Percentiles rank a stretch among this genome's conserved stretches.
Conservation (phyloP, 148 eudicot species). For the Diospyros lotus region DNA sequence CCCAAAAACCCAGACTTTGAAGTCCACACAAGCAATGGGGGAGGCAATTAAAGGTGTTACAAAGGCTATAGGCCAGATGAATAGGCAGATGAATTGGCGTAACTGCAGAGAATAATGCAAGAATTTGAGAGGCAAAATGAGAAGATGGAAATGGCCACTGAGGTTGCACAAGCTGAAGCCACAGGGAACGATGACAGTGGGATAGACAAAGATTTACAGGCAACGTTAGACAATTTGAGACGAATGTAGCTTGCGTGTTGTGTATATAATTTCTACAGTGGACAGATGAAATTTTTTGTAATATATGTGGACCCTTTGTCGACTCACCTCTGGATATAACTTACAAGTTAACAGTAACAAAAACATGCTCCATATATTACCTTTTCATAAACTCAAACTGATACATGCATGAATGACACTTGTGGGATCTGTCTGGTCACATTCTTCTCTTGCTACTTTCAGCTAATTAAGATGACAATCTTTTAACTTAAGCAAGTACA, state of each 20-base stretch:
- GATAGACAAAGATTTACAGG: conserved; percentile 83
- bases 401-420: neutral
- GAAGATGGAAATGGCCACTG: conserved; percentile 89
- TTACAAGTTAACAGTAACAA: neutral
- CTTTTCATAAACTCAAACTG: neutral
- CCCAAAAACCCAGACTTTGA: conserved; percentile 55
- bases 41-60: conserved; percentile 99
- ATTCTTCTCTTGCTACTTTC: no score
- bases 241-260: conserved; percentile 42
- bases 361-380: neutral
- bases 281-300: neutral
- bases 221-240: conserved; percentile 90
- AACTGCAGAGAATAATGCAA: conserved; percentile 91
- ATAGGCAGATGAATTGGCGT: conserved; percentile 95
- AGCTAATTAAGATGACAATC: no score
- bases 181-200: conserved; percentile 68
- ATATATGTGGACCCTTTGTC: conserved; percentile 2
- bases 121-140: conserved; percentile 98
- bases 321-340: neutral
- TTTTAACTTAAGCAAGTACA: no score
- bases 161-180: conserved; percentile 30
- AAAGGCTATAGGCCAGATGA: conserved; percentile 99
- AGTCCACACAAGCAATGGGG: conserved; percentile 99
- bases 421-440: no score
- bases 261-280: neutral